Percentiles rank a stretch among this genome's conserved stretches.
Evolutionary conservation across 1,284 basidiomycete genomes (phyloP).

Genomic region (Trametes sp.): DNA sequence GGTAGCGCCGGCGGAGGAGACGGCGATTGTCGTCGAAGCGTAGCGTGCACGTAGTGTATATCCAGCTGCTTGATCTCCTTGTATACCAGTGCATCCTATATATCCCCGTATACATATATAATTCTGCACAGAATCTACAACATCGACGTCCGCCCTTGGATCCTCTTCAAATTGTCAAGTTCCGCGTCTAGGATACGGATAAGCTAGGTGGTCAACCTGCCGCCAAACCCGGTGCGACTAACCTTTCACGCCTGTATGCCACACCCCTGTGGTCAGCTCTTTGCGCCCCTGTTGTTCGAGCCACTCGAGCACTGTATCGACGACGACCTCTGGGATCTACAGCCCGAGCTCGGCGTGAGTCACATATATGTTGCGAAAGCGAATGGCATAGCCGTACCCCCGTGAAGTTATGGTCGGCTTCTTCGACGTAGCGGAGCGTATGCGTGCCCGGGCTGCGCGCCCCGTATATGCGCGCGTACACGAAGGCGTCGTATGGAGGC

Average conservation of each 20-base stretch:
- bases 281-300: background rate
- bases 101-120: background rate
- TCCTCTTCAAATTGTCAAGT: background rate
- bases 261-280: background rate
- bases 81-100: background rate
- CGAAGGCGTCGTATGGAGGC: conserved; percentile 76
- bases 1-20: background rate
- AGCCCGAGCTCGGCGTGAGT: background rate
- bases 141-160: conserved; percentile 5
- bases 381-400: conserved; percentile 46
- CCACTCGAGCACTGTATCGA: conserved; percentile 5
- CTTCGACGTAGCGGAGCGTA: conserved; percentile 69
- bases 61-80: background rate
- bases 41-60: background rate
- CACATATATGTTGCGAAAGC: too few relatives aligned
- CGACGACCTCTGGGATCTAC: conserved; percentile 2
- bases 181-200: background rate
- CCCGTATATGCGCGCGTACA: conserved; percentile 69
- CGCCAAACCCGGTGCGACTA: background rate
- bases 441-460: conserved; percentile 68
- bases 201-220: background rate
- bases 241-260: conserved; percentile 5
- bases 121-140: background rate
- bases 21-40: background rate
- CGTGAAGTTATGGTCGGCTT: conserved; percentile 78